phyloP scores from a whole-genome alignment of 1,139 yeast species.

The Starmera stellimalicola region DNA sequence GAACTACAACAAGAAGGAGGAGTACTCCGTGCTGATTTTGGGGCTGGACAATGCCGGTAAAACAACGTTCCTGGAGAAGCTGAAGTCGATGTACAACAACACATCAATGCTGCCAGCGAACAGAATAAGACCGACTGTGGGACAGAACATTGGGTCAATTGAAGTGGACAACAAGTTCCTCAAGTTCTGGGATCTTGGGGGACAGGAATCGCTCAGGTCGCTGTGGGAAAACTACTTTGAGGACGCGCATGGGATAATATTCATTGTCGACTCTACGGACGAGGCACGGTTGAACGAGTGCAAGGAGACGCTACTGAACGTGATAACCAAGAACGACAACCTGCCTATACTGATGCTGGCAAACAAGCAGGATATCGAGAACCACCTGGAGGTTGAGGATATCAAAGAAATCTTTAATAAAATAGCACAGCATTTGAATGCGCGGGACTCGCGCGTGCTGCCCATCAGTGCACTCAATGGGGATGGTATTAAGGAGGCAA shows the following conservation, averaged over 20 bases:
- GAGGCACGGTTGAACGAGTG: constrained; percentile 78
- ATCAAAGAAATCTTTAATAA: constrained; percentile 74
- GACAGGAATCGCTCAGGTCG: constrained; percentile 71
- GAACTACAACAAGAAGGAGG: constrained; percentile 48
- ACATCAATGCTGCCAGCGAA: constrained; percentile 34
- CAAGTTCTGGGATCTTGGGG: constrained; percentile 95
- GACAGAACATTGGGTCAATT: constrained; percentile 60
- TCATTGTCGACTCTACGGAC: constrained; percentile 88
- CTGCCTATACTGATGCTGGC: constrained; percentile 92
- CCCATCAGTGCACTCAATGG: constrained; percentile 87
- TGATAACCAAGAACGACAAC: constrained; percentile 54
- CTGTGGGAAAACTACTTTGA: constrained; percentile 84
- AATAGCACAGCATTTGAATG: constrained; percentile 74
- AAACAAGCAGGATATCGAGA: constrained; percentile 86
- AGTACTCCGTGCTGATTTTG: constrained; percentile 66
- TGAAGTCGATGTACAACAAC: constrained; percentile 42
- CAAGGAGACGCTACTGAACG: constrained; percentile 41
- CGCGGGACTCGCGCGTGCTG: constrained; percentile 81
- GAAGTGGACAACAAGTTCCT: constrained; percentile 45
- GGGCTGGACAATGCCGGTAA: constrained; percentile 97
- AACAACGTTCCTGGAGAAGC: constrained; percentile 66
- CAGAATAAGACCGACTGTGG: constrained; percentile 60
- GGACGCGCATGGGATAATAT: constrained; percentile 85
- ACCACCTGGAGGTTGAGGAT: constrained; percentile 69
- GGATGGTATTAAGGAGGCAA: constrained; percentile 77